These are phyloP conservation scores for Trametes cingulata DNA, from an alignment of 768 basidiomycete genomes.

Conservation along the genomic window DNA sequence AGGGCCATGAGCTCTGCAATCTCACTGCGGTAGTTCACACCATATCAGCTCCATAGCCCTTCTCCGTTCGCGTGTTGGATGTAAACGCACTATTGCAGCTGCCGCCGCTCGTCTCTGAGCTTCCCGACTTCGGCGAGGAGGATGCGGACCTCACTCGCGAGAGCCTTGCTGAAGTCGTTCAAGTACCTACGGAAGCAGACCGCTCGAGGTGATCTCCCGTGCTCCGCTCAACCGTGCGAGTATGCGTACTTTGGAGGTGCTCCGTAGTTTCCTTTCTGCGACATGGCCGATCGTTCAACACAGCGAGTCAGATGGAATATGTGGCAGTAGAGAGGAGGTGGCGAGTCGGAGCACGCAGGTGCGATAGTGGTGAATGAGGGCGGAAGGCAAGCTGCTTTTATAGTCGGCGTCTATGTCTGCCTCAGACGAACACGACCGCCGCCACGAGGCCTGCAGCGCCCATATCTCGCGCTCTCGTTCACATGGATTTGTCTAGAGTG, in stretches of 20 bases:
- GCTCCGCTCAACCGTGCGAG: conserved; percentile 1
- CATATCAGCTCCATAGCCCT: neutral
- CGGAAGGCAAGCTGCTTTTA: conserved; percentile 2
- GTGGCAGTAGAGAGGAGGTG: neutral
- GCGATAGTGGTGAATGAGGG: neutral
- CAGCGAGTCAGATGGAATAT: neutral
- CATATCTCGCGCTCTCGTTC: neutral
- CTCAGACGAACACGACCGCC: conserved; percentile 13
- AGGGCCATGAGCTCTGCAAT: conserved; percentile 83
- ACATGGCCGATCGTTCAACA: conserved; percentile 8
- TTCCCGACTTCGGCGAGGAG: conserved; percentile 62
- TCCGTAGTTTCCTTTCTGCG: conserved; percentile 22
- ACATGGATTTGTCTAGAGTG: neutral
- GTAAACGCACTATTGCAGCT: conserved; percentile 52
- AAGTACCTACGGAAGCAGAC: conserved; percentile 42
- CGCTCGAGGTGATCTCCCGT: conserved; percentile 14
- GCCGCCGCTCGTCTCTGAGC: conserved; percentile 57
- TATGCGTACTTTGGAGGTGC: conserved; percentile 21
- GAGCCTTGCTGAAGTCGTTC: conserved; percentile 63
- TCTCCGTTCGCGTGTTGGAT: neutral
- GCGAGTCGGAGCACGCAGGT: neutral
- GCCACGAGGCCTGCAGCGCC: conserved; percentile 16
- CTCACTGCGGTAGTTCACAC: conserved; percentile 48
- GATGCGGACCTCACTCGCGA: conserved; percentile 62
- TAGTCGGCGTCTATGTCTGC: neutral